phyloP scores from a whole-genome alignment of 23 red algal species.

The Gracilaria gracilis region DNA sequence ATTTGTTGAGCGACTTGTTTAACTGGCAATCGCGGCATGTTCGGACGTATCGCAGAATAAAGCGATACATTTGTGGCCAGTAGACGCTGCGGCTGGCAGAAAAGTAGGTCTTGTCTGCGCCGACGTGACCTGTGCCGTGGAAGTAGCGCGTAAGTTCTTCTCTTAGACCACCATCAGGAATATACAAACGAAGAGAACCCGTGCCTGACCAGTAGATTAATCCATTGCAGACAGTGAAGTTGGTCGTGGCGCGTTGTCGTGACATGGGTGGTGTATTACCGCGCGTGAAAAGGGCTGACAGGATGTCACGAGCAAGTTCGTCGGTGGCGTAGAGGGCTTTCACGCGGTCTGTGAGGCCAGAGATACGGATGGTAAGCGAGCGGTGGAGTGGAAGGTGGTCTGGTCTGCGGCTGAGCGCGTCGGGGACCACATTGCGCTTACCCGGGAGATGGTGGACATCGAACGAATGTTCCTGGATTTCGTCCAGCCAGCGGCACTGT shows the following conservation, averaged over 20 bases:
- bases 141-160: not conserved
- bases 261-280: too few species aligned
- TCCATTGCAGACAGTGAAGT: not conserved
- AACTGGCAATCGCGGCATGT: not conserved
- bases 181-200: not conserved
- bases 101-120: constrained; percentile 13
- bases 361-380: not conserved
- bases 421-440: constrained; percentile 14
- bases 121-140: constrained; percentile 11
- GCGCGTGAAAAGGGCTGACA: too few species aligned
- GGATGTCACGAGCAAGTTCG: too few species aligned
- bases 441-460: constrained; percentile 13
- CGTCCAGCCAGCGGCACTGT: constrained; percentile 52
- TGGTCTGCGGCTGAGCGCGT: not conserved
- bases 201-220: not conserved
- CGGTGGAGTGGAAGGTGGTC: not conserved
- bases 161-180: not conserved
- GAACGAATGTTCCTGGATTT: constrained; percentile 25
- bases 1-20: not conserved
- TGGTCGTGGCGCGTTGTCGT: too few species aligned
- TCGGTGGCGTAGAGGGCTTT: not conserved
- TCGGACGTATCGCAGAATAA: not conserved
- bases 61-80: constrained; percentile 19
- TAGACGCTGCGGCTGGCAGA: not conserved
- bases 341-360: not conserved